These are phyloP conservation scores for Mariannaea elegans DNA, from an alignment of 2,329 filamentous ascomycete species.

Conservation along the genomic window DNA sequence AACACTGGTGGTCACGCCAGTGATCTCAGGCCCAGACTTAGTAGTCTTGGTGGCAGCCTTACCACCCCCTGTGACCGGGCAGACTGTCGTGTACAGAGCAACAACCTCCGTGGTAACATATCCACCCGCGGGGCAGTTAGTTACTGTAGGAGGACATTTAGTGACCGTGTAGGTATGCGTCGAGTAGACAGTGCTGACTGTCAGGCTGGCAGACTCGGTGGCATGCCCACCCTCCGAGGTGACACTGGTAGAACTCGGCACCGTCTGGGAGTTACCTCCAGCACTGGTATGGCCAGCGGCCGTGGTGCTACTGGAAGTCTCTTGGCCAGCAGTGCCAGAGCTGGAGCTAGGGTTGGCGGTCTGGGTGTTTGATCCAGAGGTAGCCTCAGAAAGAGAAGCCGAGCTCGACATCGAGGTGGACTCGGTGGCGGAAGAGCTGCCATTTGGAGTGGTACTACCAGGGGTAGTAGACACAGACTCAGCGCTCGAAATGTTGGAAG, in stretches of 20 bases:
- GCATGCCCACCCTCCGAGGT: background rate
- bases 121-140: conserved; percentile 48
- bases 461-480: background rate
- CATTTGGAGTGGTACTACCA: conserved; percentile 25
- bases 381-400: background rate
- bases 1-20: conserved; percentile 10
- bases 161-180: conserved; percentile 62
- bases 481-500: background rate
- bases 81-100: conserved; percentile 56
- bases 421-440: conserved; percentile 23
- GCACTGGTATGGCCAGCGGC: background rate
- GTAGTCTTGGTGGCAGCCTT: conserved; percentile 23
- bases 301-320: background rate
- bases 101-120: conserved; percentile 52
- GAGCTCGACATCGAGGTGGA: background rate
- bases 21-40: conserved; percentile 10
- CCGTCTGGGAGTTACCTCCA: conserved; percentile 3
- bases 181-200: conserved; percentile 50
- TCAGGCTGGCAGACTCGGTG: conserved; percentile 23
- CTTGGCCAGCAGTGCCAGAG: background rate
- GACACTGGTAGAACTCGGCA: background rate
- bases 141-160: conserved; percentile 58
- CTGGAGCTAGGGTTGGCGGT: background rate
- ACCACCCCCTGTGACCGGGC: conserved; percentile 43
- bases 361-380: background rate